phyloP scores from a whole-genome alignment of 306 rosid species.

The Rosa multiflora region DNA sequence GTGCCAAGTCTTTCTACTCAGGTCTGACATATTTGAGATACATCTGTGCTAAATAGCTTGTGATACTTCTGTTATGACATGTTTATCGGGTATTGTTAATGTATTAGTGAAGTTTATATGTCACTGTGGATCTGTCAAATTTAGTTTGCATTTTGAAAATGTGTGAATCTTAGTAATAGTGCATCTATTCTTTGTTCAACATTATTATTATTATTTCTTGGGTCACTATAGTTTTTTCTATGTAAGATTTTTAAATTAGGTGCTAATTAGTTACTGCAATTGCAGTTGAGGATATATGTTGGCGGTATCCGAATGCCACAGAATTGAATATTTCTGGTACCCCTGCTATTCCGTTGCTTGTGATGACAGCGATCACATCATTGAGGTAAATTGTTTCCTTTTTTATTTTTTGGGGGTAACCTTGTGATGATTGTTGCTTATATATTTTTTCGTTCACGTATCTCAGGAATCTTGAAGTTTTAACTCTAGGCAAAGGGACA shows the following conservation, averaged over 20 bases:
- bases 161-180: background rate
- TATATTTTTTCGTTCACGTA: slow-evolving; percentile 7
- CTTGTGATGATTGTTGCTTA: slow-evolving; percentile 26
- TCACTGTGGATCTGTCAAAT: background rate
- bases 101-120: background rate
- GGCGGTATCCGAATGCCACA: slow-evolving; percentile 94
- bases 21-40: background rate
- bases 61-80: background rate
- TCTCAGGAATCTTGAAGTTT: slow-evolving; percentile 80
- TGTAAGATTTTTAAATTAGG: background rate
- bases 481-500: slow-evolving; percentile 76
- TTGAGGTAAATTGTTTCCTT: slow-evolving; percentile 52
- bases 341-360: slow-evolving; percentile 59
- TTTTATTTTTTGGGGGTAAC: background rate
- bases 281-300: slow-evolving; percentile 95
- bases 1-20: background rate
- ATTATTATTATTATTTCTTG: background rate
- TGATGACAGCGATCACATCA: slow-evolving; percentile 72
- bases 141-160: background rate
- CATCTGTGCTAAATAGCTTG: background rate
- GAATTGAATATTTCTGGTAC: slow-evolving; percentile 75
- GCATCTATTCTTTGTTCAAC: background rate
- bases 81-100: background rate
- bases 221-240: background rate
- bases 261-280: slow-evolving; percentile 32